phyloP scores from a whole-genome alignment of 2,329 filamentous ascomycete species.

The Beauveria rudraprayagi region DNA sequence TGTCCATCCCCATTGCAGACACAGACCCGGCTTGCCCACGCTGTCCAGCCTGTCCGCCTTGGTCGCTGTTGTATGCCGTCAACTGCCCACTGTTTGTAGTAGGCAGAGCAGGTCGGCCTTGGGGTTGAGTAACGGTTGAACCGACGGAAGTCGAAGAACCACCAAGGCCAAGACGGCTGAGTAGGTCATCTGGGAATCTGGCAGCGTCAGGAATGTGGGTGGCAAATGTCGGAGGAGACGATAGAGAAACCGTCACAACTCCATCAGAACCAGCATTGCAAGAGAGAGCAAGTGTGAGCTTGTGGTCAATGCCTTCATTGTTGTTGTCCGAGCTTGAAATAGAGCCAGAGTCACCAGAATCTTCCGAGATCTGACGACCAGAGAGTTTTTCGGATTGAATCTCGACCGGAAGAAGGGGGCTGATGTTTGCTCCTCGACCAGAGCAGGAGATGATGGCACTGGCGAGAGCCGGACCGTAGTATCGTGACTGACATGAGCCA shows the following conservation, averaged over 20 bases:
- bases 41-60: neutral
- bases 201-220: neutral
- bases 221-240: constrained; percentile 14
- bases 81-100: neutral
- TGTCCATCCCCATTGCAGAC: neutral
- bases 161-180: neutral
- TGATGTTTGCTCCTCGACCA: constrained; percentile 19
- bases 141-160: neutral
- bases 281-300: constrained; percentile 19
- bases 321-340: constrained; percentile 8
- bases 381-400: constrained; percentile 15
- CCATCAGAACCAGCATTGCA: constrained; percentile 26
- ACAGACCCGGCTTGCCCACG: neutral
- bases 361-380: constrained; percentile 10
- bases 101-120: neutral
- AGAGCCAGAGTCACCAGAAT: constrained; percentile 1
- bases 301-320: constrained; percentile 13
- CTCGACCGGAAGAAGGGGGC: constrained; percentile 23
- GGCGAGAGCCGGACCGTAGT: constrained; percentile 24
- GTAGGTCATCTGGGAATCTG: neutral
- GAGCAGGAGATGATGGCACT: constrained; percentile 21
- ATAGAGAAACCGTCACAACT: constrained; percentile 23
- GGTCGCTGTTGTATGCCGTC: neutral
- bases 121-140: constrained; percentile 1
- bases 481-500: constrained; percentile 18